These are phyloP conservation scores for Cupressus sempervirens DNA, from an alignment of 75 land plant genomes.

Conservation along the genomic window DNA sequence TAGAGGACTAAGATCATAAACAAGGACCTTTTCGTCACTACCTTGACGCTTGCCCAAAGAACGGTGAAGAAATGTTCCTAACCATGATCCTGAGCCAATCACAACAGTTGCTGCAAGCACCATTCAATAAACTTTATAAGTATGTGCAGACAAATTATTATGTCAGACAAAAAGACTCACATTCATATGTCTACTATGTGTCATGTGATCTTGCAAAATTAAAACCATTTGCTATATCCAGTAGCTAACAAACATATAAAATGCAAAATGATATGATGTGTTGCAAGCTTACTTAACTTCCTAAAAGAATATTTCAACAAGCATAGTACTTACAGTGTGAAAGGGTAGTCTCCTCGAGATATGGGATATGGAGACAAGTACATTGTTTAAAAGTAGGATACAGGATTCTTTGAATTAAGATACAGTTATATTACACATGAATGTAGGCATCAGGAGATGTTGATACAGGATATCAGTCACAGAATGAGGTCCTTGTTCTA, in stretches of 20 bases:
- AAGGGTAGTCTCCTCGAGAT: not conserved
- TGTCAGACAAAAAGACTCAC: not conserved
- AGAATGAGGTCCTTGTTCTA: not conserved
- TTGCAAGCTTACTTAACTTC: not conserved
- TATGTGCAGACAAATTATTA: too few species aligned
- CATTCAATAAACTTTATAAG: not conserved
- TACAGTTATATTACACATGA: not conserved
- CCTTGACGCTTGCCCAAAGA: constrained; percentile 23
- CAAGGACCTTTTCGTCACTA: constrained; percentile 9
- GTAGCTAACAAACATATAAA: not conserved
- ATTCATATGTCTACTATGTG: not conserved
- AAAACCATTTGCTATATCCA: not conserved
- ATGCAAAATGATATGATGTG: not conserved
- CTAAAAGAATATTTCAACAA: not conserved
- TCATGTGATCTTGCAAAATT: not conserved
- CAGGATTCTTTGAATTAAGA: not conserved
- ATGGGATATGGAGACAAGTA: not conserved
- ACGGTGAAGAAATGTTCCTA: constrained; percentile 43
- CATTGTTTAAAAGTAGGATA: too few species aligned
- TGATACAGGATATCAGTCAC: not conserved
- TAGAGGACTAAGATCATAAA: constrained; percentile 34
- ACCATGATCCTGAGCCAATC: constrained; percentile 63
- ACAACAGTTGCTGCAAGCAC: constrained; percentile 43
- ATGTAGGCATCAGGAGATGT: not conserved
- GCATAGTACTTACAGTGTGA: not conserved